Evolutionary conservation across 163 green algal genomes (phyloP), one percentile per base, ranked within the genome.

Genomic region (Chlorella variabilis): DNA sequence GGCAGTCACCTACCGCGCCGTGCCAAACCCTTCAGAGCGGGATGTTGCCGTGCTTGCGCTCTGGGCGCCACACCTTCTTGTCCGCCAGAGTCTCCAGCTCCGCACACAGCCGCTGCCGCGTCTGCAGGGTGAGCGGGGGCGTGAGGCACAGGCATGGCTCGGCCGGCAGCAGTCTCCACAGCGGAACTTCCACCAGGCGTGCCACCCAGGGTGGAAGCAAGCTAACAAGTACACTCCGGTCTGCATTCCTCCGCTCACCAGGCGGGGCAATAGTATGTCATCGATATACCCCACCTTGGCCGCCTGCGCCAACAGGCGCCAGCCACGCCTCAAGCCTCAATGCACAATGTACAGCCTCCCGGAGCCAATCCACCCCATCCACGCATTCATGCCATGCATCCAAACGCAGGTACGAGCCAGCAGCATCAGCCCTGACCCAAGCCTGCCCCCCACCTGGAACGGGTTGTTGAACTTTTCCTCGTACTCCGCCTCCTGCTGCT

Each of bases 11-110:
- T 36, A 20, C 9, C 2, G 23, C 67, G 18, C 11, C 23, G 2
- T 54, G 21, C 38, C 36, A 4, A 54, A 2, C 6, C 1, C 56
- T 29, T 81, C 54, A 94, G 25, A 94, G 80, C 33, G 91, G 91
- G 1, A 89, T 83, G 80, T 94, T 94, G 68, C 83, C 81, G 74
- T 94, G 91, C 82, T 94, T 94, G 69, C 89, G 91, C n/a, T 74
- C 54, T 4, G 84, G 91, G 38, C 68, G 38, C 34, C 33, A 27
- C 25, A 86, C 59, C n/a, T 80, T 49, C 85, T 95, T 95, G 74
- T 79, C 75, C 45, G 76, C 56, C 7, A 96, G 83, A 36, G 85
- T 42, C 33, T 78, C 58, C 54, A 95, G 85, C 80, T 94, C 91
- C 6, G 25, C 36, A 56, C 81, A 88, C 9, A 95, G 33, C 31